These are phyloP conservation scores for Luffa acutangula DNA, from an alignment of 306 rosid species.

Conservation along the genomic window DNA sequence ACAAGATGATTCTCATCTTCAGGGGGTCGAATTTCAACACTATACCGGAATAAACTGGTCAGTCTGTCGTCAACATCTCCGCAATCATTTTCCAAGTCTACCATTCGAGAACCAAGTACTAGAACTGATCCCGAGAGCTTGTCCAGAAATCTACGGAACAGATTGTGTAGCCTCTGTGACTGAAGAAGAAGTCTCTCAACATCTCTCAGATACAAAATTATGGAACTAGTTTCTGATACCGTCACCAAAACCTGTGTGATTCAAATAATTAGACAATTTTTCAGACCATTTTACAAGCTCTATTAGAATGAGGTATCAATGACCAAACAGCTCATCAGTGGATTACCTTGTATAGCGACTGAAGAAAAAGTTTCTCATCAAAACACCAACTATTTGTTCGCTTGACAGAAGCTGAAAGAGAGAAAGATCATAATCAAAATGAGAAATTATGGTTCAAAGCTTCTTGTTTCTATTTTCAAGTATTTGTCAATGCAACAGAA, in stretches of 20 bases:
- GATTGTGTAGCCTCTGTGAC: constrained; percentile 49
- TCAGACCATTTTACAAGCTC: background rate
- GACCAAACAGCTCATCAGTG: constrained; percentile 1
- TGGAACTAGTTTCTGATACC: constrained; percentile 52
- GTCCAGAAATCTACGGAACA: constrained; percentile 55
- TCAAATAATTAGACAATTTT: background rate
- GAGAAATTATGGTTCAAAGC: background rate
- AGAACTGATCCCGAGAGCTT: constrained; percentile 72
- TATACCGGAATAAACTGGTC: constrained; percentile 48
- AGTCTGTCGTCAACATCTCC: constrained; percentile 49
- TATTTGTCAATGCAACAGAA: background rate
- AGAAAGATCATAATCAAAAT: constrained; percentile 6
- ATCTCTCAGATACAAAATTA: constrained; percentile 72
- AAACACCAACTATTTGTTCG: constrained; percentile 58
- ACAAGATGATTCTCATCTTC: constrained; percentile 54
- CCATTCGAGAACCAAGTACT: constrained; percentile 63
- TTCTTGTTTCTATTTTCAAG: background rate
- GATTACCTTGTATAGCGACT: constrained; percentile 81
- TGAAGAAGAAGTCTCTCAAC: constrained; percentile 62
- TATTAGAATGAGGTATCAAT: background rate
- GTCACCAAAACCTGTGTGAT: constrained; percentile 59
- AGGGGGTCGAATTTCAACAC: constrained; percentile 47
- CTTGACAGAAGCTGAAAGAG: constrained; percentile 47
- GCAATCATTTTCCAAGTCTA: constrained; percentile 32
- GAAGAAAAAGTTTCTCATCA: constrained; percentile 75